A percentile compares a stretch with the other conserved stretches of the same genome.
These are phyloP conservation scores for Cardiospermum halicacabum DNA, from an alignment of 345 rosid species.

Conservation along the genomic window DNA sequence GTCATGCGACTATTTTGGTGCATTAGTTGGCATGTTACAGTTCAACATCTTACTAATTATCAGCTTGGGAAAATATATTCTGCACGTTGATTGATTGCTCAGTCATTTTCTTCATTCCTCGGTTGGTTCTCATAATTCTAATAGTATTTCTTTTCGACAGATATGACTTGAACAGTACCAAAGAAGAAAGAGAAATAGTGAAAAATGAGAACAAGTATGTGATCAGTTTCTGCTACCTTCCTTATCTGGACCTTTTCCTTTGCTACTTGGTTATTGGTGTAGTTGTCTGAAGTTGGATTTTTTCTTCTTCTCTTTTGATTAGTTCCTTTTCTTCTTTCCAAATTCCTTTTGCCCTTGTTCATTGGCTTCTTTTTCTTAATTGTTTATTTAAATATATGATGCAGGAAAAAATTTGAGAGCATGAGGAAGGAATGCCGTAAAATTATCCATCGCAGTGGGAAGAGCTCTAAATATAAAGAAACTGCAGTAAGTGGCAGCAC, in stretches of 20 bases:
- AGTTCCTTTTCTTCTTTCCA: neutral
- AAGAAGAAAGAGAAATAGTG: slow-evolving; percentile 57
- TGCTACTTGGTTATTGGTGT: slow-evolving; percentile 7
- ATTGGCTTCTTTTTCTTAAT: neutral
- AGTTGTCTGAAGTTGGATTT: slow-evolving; percentile 8
- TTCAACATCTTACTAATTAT: neutral
- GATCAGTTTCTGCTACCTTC: neutral
- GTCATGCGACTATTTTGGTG: neutral
- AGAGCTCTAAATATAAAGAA: slow-evolving; percentile 37
- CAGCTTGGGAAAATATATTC: neutral
- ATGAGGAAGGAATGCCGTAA: slow-evolving; percentile 54
- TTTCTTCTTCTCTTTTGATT: neutral
- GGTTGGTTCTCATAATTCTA: neutral
- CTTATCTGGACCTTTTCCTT: neutral
- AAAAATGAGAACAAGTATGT: slow-evolving; percentile 56
- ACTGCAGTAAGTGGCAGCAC: slow-evolving; percentile 30
- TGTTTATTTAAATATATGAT: slow-evolving; percentile 10
- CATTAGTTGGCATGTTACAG: no score
- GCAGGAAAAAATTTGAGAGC: slow-evolving; percentile 68
- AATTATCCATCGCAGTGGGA: slow-evolving; percentile 33
- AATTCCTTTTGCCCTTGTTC: slow-evolving; percentile 9
- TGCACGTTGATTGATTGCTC: neutral
- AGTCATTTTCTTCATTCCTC: neutral
- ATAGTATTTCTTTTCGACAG: slow-evolving; percentile 32
- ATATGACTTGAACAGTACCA: slow-evolving; percentile 59